Percentiles rank a stretch among this genome's conserved stretches.
Evolutionary conservation across 108 stramenopile species (phyloP).

Genomic region (Ochromonas danica): DNA sequence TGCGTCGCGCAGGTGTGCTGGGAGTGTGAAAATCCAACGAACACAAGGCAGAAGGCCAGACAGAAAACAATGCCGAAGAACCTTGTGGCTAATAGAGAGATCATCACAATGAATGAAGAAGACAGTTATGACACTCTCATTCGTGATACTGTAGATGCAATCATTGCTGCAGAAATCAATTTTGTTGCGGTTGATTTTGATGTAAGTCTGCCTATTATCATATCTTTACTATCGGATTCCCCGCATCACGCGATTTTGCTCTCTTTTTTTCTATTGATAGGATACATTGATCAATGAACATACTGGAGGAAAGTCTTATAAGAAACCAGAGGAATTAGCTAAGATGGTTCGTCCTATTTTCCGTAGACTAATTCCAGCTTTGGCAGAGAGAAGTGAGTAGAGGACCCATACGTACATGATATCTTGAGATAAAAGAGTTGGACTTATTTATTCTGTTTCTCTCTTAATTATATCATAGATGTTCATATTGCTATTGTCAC

Average conservation of each 20-base stretch:
- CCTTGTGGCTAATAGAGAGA: too few relatives aligned
- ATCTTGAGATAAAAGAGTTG: neutral
- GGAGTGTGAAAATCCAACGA: too few relatives aligned
- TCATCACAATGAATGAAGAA: too few relatives aligned
- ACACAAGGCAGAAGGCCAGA: too few relatives aligned
- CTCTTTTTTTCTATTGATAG: neutral
- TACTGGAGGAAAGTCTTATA: neutral
- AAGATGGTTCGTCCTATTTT: neutral
- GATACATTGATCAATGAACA: neutral
- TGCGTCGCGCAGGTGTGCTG: too few relatives aligned
- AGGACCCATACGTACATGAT: too few relatives aligned
- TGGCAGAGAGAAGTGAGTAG: neutral
- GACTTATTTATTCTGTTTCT: neutral
- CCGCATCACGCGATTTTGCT: neutral
- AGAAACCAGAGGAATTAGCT: neutral
- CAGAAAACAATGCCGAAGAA: too few relatives aligned
- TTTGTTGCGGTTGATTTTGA: slow-evolving; percentile 27
- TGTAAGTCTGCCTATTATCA: neutral
- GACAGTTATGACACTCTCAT: too few relatives aligned
- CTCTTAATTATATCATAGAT: slow-evolving; percentile 29
- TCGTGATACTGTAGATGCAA: too few relatives aligned
- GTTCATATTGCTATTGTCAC: slow-evolving; percentile 85
- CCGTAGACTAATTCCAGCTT: neutral
- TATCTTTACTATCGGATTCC: neutral
- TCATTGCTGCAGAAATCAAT: neutral